Percentiles rank a stretch among this genome's conserved stretches.
Evolutionary conservation across 176 grass and related monocot species (phyloP).

Genomic region (Ananas comosus): DNA sequence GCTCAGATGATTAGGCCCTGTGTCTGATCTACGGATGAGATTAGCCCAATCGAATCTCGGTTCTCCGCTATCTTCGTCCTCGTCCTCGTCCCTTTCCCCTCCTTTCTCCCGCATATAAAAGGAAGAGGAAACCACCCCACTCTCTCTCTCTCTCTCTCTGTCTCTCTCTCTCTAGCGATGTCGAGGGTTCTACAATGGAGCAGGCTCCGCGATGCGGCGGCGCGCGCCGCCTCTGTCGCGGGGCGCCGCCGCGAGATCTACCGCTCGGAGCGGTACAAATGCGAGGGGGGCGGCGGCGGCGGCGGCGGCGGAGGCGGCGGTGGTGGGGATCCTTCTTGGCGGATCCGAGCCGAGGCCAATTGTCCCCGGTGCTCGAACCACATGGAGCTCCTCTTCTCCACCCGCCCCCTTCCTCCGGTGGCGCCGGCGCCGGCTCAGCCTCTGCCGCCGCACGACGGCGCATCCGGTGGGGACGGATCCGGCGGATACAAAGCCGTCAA

Average conservation of each 20-base stretch:
- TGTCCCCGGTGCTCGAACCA: conserved; percentile 50
- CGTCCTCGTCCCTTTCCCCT: not conserved
- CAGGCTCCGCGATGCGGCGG: conserved; percentile 35
- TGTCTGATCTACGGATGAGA: conserved; percentile 20
- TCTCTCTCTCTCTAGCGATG: conserved; percentile 9
- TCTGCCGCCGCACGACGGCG: not conserved
- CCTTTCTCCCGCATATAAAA: conserved; percentile 29
- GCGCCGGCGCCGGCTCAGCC: not conserved
- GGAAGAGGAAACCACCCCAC: conserved; percentile 11
- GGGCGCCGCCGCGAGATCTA: conserved; percentile 9
- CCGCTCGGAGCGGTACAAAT: not conserved
- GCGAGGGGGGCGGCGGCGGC: conserved; percentile 1
- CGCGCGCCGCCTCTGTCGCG: conserved; percentile 13
- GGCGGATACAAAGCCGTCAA: conserved; percentile 30
- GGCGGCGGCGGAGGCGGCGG: not conserved
- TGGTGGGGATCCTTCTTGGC: not conserved
- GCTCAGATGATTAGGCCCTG: not conserved
- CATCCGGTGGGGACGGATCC: not conserved
- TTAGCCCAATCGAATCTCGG: conserved; percentile 49
- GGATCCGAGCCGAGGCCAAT: conserved; percentile 54
- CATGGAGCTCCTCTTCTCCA: conserved; percentile 53
- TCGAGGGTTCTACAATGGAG: not conserved
- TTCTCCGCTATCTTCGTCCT: too few species aligned
- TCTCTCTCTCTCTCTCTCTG: conserved; percentile 11
- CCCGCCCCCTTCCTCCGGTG: conserved; percentile 16